Evolutionary conservation across 164 flowering plant genomes (phyloP), one percentile per base, ranked within the genome.

Genomic region (Nelumbo lutea): DNA sequence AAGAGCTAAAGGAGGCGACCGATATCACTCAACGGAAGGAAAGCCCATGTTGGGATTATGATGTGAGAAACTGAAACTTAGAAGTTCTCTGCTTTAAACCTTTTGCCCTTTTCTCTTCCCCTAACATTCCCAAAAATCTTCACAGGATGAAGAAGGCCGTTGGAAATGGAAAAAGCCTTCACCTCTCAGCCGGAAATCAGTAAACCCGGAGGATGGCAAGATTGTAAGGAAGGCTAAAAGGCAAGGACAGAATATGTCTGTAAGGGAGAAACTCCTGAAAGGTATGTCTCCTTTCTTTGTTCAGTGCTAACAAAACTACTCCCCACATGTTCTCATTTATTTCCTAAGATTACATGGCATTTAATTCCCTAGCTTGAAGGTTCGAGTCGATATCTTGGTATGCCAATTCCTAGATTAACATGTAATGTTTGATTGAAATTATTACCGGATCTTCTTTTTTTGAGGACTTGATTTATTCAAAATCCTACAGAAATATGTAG

Each of bases 161-260:
- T 96, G 97, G 99, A 80, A 66, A 66, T 96, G 99, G 98, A 80
- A 67, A 64, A 86, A 75, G 55, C 77, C 90, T 65, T 90, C 88
- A 52, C 99, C 99, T 0, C 39, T 40, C 1, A 91, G 98, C 74
- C 76, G 51, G 48, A 80, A 77, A 52, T 59, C 42, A n/a, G 69
- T 77, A 15, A 70, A 71, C 65, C 61, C 80, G 39, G 77, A 75
- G 55, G 76, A 79, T 27, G 59, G 76, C 45, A 75, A 73, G 73
- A 71, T 47, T 51, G 40, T 64, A 1, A 73, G 76, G 62, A 76
- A 5, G 42, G 72, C 74, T 53, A 71, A 39, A 44, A 68, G 71
- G 69, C 70, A 72, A 66, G 73, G 74, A 42, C 81, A 70, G 11
- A 67, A 58, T 6, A 62, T 41, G 39, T 64, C 70, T 67, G 77